Evolutionary conservation across 139 green algal species (phyloP).

Genomic region (Micractinium conductrix): DNA sequence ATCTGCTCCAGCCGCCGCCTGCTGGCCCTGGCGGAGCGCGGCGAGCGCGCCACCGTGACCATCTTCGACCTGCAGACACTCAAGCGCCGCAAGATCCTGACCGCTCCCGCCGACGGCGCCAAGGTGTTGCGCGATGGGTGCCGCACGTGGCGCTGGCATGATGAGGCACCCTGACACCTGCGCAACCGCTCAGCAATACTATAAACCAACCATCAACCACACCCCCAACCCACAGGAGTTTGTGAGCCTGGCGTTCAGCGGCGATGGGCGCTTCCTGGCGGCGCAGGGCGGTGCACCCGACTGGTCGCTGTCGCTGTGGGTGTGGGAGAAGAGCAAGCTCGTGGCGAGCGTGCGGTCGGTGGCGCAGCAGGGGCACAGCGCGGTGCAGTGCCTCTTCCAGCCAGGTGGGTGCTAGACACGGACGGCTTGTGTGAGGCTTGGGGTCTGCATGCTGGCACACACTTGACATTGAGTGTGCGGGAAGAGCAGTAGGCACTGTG

Average conservation of each 20-base stretch:
- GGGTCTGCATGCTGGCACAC: no score
- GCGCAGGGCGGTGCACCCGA: constrained; percentile 85
- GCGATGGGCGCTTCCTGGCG: constrained; percentile 82
- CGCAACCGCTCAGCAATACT: no score
- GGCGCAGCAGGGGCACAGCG: constrained; percentile 28
- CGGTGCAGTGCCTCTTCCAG: constrained; percentile 66
- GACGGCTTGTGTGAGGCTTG: no score
- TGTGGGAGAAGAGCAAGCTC: constrained; percentile 92
- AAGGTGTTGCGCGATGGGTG: no score
- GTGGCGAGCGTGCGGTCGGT: constrained; percentile 49
- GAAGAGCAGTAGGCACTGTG: neutral
- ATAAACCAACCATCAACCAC: neutral
- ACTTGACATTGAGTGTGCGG: no score
- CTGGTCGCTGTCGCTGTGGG: constrained; percentile 90
- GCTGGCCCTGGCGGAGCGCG: constrained; percentile 83
- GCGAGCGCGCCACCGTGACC: constrained; percentile 69
- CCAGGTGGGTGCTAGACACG: constrained; percentile 45
- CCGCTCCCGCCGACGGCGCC: constrained; percentile 56
- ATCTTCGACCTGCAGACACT: constrained; percentile 90
- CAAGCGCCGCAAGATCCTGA: constrained; percentile 87
- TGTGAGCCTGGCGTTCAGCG: constrained; percentile 83
- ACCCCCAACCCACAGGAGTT: constrained; percentile 73
- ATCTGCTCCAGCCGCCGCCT: constrained; percentile 75
- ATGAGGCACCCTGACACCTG: no score
- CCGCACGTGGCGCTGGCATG: no score